Percentiles rank a stretch among this genome's conserved stretches.
Evolutionary conservation across 2,329 filamentous ascomycete genomes (phyloP).

Genomic region (Pseudogymnoascus sp.): DNA sequence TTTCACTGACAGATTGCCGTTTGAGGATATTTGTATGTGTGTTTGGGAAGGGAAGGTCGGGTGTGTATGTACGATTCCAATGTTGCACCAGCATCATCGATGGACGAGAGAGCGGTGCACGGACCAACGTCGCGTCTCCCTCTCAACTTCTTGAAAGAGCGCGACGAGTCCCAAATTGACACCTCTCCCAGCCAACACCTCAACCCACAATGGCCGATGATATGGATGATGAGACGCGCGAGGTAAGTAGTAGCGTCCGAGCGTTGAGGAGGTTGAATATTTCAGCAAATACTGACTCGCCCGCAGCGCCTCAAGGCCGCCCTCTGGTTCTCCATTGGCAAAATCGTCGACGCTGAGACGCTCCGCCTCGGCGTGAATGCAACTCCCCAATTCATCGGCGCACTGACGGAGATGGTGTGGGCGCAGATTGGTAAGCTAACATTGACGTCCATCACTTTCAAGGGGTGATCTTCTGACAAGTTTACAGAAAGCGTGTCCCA

Average conservation of each 20-base stretch:
- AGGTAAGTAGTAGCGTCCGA: conserved; percentile 1
- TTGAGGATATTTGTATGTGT: neutral
- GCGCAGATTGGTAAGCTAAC: conserved; percentile 64
- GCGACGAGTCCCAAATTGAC: neutral
- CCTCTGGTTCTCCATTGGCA: conserved; percentile 76
- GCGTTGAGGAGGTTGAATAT: neutral
- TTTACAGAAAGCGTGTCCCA: conserved; percentile 44
- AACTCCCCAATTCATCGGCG: conserved; percentile 84
- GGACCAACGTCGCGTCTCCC: conserved; percentile 1
- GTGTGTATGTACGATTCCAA: too few relatives aligned
- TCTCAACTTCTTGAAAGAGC: neutral
- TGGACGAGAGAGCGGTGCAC: neutral
- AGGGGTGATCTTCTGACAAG: neutral
- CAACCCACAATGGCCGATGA: conserved; percentile 23
- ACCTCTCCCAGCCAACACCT: conserved; percentile 26
- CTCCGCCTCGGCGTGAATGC: conserved; percentile 70
- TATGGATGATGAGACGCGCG: conserved; percentile 12
- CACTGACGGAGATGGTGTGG: conserved; percentile 80
- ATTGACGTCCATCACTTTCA: neutral
- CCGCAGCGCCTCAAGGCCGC: conserved; percentile 71
- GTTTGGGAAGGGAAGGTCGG: neutral
- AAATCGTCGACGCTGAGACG: conserved; percentile 82
- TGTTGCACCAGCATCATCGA: neutral
- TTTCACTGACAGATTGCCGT: neutral
- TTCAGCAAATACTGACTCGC: neutral